phyloP scores from a whole-genome alignment of 768 basidiomycete species.

The Tulasnella sp. region DNA sequence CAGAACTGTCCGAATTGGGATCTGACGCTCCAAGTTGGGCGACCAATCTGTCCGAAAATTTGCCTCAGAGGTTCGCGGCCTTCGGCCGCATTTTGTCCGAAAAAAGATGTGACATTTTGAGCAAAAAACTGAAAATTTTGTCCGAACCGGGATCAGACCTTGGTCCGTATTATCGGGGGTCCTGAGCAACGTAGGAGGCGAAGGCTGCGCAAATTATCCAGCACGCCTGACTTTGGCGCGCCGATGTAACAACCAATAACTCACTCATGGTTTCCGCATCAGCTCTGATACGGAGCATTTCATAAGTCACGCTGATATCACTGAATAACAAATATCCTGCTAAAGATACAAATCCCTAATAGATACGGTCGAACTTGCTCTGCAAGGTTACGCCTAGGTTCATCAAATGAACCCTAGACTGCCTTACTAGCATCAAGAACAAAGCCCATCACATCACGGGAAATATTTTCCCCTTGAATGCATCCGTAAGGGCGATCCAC shows the following conservation, averaged over 20 bases:
- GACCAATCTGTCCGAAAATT: background rate
- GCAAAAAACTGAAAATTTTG: background rate
- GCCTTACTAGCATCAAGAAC: background rate
- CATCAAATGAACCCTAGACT: background rate
- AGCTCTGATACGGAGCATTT: too few relatives aligned
- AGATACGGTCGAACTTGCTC: background rate
- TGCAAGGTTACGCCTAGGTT: background rate
- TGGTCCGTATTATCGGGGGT: background rate
- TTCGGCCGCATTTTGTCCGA: background rate
- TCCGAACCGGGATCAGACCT: background rate
- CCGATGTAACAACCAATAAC: too few relatives aligned
- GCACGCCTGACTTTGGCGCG: too few relatives aligned
- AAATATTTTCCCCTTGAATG: conserved; percentile 9
- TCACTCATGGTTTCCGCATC: too few relatives aligned
- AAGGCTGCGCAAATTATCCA: too few relatives aligned
- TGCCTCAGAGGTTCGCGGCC: background rate
- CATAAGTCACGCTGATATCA: too few relatives aligned
- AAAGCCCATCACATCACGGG: background rate
- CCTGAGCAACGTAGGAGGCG: background rate
- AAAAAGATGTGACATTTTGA: background rate
- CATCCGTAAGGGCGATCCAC: conserved; percentile 23
- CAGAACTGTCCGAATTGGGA: background rate
- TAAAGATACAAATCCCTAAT: too few relatives aligned
- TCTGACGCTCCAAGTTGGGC: background rate
- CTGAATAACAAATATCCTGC: too few relatives aligned